A percentile compares a stretch with the other conserved stretches of the same genome.
Evolutionary conservation across 2,329 filamentous ascomycete genomes (phyloP).

Genomic region (Pseudocercospora macadamiae): DNA sequence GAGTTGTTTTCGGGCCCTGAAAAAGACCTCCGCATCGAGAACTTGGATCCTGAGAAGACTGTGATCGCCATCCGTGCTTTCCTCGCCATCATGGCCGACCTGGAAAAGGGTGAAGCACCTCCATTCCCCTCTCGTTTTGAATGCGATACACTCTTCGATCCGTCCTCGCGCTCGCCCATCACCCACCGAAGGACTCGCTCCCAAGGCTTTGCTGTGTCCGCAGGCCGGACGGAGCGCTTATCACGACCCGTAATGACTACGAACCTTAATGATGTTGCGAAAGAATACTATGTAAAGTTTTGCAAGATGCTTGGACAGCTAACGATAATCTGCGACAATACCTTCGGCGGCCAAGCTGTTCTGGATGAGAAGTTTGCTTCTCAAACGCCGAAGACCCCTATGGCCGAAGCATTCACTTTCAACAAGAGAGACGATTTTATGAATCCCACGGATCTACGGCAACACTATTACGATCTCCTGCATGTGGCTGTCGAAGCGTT

Average conservation of each 20-base stretch:
- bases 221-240: slow-evolving; percentile 64
- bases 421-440: slow-evolving; percentile 77
- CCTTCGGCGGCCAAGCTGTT: slow-evolving; percentile 93
- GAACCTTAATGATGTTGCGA: slow-evolving; percentile 72
- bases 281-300: slow-evolving; percentile 86
- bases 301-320: slow-evolving; percentile 96
- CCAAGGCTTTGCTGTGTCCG: slow-evolving; percentile 41
- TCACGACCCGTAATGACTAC: slow-evolving; percentile 65
- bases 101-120: slow-evolving; percentile 83
- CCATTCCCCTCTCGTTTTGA: slow-evolving; percentile 76
- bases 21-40: slow-evolving; percentile 83
- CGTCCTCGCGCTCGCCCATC: slow-evolving; percentile 40
- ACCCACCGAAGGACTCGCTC: slow-evolving; percentile 40
- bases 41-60: slow-evolving; percentile 92
- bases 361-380: slow-evolving; percentile 93
- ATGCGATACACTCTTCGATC: slow-evolving; percentile 48
- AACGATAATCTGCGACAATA: slow-evolving; percentile 93
- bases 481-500: slow-evolving; percentile 95
- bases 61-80: slow-evolving; percentile 97
- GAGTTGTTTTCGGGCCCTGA: slow-evolving; percentile 69
- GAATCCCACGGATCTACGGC: slow-evolving; percentile 76
- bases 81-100: slow-evolving; percentile 86
- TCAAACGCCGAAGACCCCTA: slow-evolving; percentile 88
- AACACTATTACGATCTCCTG: slow-evolving; percentile 92
- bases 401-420: slow-evolving; percentile 92